Evolutionary conservation across 2,329 filamentous ascomycete genomes (phyloP).

Genomic region (Stemphylium beticola): DNA sequence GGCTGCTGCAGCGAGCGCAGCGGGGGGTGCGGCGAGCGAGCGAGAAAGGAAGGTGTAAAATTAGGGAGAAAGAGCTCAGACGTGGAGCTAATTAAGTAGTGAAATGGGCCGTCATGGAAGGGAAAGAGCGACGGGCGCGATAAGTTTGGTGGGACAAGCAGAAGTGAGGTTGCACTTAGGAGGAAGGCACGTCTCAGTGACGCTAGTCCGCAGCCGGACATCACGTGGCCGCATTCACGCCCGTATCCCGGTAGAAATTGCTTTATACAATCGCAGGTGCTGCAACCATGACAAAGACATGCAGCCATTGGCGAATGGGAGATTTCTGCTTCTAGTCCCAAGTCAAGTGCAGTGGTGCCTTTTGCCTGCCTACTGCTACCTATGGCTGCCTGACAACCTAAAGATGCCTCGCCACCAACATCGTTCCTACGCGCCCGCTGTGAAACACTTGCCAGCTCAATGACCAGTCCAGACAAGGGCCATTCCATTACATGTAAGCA

Average conservation of each 20-base stretch:
- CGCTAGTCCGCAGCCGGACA: slow-evolving; percentile 16
- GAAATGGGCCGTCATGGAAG: slow-evolving; percentile 37
- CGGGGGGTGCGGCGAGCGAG: slow-evolving; percentile 19
- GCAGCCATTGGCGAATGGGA: slow-evolving; percentile 21
- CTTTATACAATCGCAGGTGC: slow-evolving; percentile 1
- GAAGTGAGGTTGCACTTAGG: slow-evolving; percentile 24
- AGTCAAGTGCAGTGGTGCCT: slow-evolving; percentile 21
- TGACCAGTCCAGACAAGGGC: slow-evolving; percentile 14
- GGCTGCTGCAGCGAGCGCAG: slow-evolving; percentile 27
- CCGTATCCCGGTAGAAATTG: slow-evolving; percentile 8
- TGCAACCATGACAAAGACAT: slow-evolving; percentile 19
- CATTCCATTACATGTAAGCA: background rate
- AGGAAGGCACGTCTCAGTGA: slow-evolving; percentile 15
- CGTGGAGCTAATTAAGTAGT: slow-evolving; percentile 40
- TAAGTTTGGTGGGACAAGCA: slow-evolving; percentile 21
- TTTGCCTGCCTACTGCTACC: slow-evolving; percentile 32
- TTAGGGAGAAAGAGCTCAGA: slow-evolving; percentile 27
- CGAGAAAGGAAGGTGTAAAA: slow-evolving; percentile 25
- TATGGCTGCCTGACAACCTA: slow-evolving; percentile 40
- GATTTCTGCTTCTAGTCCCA: slow-evolving; percentile 3
- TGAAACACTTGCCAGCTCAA: slow-evolving; percentile 21
- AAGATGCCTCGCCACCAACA: slow-evolving; percentile 24
- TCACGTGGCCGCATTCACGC: slow-evolving; percentile 25
- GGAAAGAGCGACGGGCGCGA: slow-evolving; percentile 30
- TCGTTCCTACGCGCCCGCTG: background rate